Evolutionary conservation across 176 grass and related monocot genomes (phyloP).

Genomic region (Ensete glaucum): DNA sequence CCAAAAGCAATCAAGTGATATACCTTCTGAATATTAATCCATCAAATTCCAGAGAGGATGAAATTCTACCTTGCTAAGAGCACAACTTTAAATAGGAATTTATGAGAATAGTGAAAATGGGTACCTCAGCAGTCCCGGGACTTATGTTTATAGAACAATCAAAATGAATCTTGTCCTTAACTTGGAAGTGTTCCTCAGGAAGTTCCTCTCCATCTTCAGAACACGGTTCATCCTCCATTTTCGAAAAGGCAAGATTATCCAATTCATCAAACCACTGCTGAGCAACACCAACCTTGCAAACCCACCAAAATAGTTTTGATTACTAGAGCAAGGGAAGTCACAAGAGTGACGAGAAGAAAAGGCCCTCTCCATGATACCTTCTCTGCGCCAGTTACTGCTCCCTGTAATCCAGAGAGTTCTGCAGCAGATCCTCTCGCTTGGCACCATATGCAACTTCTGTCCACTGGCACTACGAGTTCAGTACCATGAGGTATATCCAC

Average conservation of each 20-base stretch:
- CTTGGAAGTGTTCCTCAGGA: conserved; percentile 27
- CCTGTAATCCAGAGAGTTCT: conserved; percentile 41
- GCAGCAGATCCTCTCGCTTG: conserved; percentile 80
- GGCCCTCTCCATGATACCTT: conserved; percentile 35
- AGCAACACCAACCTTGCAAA: conserved; percentile 62
- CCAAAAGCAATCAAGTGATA: background rate
- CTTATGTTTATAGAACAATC: conserved; percentile 49
- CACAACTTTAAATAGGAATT: background rate
- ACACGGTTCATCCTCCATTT: conserved; percentile 33
- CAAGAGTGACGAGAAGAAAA: conserved; percentile 7
- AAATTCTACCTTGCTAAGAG: background rate
- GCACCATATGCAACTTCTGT: conserved; percentile 52
- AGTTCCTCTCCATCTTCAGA: conserved; percentile 14
- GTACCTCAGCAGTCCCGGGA: conserved; percentile 83
- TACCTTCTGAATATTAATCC: background rate
- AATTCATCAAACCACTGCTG: conserved; percentile 90
- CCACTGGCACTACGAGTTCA: conserved; percentile 54
- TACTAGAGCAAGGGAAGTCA: background rate
- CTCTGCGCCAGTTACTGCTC: conserved; percentile 21
- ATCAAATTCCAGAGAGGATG: background rate
- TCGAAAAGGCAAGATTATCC: conserved; percentile 82
- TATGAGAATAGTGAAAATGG: background rate
- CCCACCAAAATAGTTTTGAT: background rate
- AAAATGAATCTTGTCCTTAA: conserved; percentile 49
- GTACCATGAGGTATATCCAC: conserved; percentile 60